Evolutionary conservation across 163 green algal species (phyloP).

Genomic region (Dunaliella salina): DNA sequence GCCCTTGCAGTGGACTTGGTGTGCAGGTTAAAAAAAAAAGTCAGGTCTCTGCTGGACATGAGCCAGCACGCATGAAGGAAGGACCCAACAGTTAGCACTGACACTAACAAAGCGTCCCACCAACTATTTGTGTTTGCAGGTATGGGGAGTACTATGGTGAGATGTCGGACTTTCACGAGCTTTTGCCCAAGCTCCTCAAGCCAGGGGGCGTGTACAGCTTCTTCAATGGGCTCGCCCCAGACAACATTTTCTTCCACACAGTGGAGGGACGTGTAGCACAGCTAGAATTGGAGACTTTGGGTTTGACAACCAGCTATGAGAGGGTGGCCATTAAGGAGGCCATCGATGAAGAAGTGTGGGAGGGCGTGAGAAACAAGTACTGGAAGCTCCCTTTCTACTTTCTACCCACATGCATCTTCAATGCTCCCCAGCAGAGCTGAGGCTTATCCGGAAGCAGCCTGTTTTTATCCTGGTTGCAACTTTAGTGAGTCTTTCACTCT

Average conservation of each 20-base stretch:
- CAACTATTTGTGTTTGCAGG: too few species aligned
- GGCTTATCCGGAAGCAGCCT: too few species aligned
- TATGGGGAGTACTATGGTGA: constrained; percentile 85
- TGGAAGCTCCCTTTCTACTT: constrained; percentile 40
- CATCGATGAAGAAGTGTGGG: constrained; percentile 35
- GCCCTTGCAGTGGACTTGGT: too few species aligned
- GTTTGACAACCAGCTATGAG: constrained; percentile 22
- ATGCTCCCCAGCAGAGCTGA: neutral
- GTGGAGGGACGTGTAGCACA: constrained; percentile 69
- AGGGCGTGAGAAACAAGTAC: constrained; percentile 51
- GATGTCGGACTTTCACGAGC: constrained; percentile 78
- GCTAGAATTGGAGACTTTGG: constrained; percentile 23
- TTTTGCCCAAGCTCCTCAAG: constrained; percentile 63
- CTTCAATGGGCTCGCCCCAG: constrained; percentile 88
- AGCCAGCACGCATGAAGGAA: too few species aligned
- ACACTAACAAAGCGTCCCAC: too few species aligned
- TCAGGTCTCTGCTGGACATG: too few species aligned
- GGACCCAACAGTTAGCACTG: too few species aligned
- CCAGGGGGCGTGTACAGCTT: constrained; percentile 80
- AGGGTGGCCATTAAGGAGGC: constrained; percentile 26
- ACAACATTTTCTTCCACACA: constrained; percentile 94
- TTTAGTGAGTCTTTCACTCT: too few species aligned
- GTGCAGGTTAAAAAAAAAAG: too few species aligned
- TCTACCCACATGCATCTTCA: constrained; percentile 24
- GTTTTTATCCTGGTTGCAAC: too few species aligned